Evolutionary conservation across 208 protist species (phyloP).

Genomic region (Acanthamoeba sp.): DNA sequence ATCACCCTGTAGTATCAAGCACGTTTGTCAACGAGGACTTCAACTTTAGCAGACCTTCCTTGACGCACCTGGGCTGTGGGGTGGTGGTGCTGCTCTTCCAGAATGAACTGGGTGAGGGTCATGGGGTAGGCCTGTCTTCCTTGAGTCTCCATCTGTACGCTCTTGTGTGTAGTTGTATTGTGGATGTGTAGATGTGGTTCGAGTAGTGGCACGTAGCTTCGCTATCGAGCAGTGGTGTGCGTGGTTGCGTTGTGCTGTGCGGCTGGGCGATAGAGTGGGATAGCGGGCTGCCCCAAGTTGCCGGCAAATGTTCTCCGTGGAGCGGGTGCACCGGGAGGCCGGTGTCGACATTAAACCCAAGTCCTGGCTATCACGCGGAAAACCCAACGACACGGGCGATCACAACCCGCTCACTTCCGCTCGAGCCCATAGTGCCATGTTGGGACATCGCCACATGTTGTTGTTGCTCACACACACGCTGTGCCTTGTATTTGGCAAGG

Average conservation of each 20-base stretch:
- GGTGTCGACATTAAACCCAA: not conserved
- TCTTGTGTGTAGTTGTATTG: too few relatives aligned
- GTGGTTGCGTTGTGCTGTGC: too few relatives aligned
- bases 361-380: not conserved
- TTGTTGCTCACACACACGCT: not conserved
- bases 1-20: not conserved
- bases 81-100: conserved; percentile 58
- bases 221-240: too few relatives aligned
- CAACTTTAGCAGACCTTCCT: not conserved
- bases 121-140: conserved; percentile 44
- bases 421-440: not conserved
- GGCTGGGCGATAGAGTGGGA: not conserved
- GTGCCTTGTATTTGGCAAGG: too few relatives aligned
- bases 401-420: not conserved
- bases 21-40: not conserved
- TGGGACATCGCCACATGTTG: not conserved
- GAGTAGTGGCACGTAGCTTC: not conserved
- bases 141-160: not conserved
- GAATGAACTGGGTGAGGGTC: conserved; percentile 66
- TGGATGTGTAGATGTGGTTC: not conserved
- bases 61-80: conserved; percentile 17
- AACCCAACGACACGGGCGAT: not conserved
- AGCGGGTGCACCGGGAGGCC: not conserved
- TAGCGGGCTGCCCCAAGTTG: not conserved
- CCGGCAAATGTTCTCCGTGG: not conserved